Base-by-base conservation (phyloP, 2,329 filamentous ascomycete genomes). In the Exophiala alcalophila region DNA sequence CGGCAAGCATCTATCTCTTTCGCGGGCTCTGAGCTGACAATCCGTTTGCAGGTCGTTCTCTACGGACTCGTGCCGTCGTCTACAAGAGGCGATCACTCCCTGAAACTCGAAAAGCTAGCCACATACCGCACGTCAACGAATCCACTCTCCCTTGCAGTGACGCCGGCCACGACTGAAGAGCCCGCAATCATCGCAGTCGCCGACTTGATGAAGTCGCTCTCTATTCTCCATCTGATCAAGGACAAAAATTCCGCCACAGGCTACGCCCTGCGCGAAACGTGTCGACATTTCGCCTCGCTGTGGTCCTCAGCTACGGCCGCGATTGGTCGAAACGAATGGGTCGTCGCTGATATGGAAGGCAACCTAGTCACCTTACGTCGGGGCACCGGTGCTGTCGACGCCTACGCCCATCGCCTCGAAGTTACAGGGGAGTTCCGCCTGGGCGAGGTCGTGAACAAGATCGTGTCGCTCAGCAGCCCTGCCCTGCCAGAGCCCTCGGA, bases 201-300 rank as follows among this genome's bases (percentile, higher is more conserved):
- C 0, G 92, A 98, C 59, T 69, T 98, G 31, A 96, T 95, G 86
- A 96, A 97, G 67, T 94, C 87, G 1, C 72, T 94, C 16, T 82
- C 84, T 1, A 69, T 97, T 4, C 71, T 96, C 6, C 74, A 92
- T 59, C 92, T 84, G 59, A 70, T 73, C 10, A 37, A 42, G 3
- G 44, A 53, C 12, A n/a, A 39, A 8, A 30, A 35, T 3, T 30
- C 44, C 10, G 19, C 40, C 15, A 36, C 33, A n/a, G 40, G 44
- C 15, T 52, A 53, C 31, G 16, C 23, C 14, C 72, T 97, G 5
- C 71, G 73, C 1, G 88, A 95, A 68, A 72, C 85, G 3, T 85
- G 84, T 3, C 77, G 90, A 14, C 87, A 96, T 60, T 88, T 83
- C 56, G 81, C 91, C 57, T 83, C 85, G 1, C 73, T 81, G 1